Evolutionary conservation across 805 yeast genomes (phyloP).

Genomic region (Yarrowia alimentaria): DNA sequence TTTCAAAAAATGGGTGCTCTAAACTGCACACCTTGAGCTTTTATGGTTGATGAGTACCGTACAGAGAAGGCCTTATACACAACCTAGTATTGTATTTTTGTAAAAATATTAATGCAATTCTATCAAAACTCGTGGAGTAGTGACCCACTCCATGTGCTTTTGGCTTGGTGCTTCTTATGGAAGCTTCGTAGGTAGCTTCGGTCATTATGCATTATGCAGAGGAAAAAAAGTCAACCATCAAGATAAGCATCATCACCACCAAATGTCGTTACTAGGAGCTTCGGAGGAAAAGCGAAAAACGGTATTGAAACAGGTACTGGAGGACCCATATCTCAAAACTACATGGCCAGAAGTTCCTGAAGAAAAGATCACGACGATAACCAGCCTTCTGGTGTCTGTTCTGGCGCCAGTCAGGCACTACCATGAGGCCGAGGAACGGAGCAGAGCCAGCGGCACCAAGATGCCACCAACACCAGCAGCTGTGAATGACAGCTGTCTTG

Average conservation of each 20-base stretch:
- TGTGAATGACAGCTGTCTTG: neutral
- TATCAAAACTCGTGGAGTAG: too few species aligned
- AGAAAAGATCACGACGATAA: neutral
- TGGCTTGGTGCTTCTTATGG: too few species aligned
- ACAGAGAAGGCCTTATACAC: too few species aligned
- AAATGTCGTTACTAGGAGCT: constrained; percentile 21
- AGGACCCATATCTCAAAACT: constrained; percentile 31
- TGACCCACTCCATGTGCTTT: too few species aligned
- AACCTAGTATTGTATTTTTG: too few species aligned
- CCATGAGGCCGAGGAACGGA: neutral
- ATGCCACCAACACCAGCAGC: constrained; percentile 16
- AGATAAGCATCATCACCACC: neutral
- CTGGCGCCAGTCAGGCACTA: constrained; percentile 4
- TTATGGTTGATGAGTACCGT: too few species aligned
- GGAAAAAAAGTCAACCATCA: constrained; percentile 7
- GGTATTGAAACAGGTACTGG: constrained; percentile 33
- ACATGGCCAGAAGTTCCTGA: constrained; percentile 26
- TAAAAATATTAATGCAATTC: too few species aligned
- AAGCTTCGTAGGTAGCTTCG: too few species aligned
- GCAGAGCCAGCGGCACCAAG: neutral
- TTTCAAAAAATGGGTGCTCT: too few species aligned
- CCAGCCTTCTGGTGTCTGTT: neutral
- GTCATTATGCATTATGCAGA: constrained; percentile 15
- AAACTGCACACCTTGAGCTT: too few species aligned
- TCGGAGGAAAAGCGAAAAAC: constrained; percentile 29